Conservation (phyloP, 352 stramenopile species). For the Pilasporangium apinafurcum region DNA sequence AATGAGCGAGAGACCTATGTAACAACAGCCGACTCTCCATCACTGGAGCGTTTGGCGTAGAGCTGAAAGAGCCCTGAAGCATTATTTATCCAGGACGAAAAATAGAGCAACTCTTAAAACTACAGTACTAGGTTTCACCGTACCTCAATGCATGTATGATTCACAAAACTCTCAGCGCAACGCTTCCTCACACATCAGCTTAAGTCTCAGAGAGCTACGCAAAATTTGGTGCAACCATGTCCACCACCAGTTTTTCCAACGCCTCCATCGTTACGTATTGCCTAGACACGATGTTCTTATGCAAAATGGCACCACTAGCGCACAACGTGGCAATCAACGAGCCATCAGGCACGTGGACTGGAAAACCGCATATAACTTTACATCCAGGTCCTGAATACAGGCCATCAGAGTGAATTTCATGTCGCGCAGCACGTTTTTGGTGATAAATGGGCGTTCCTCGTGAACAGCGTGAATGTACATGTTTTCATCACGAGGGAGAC, state of each 20-base stretch:
- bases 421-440: conserved; percentile 51
- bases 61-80: too few relatives aligned
- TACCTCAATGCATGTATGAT: too few relatives aligned
- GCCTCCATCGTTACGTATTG: conserved; percentile 61
- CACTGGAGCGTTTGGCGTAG: too few relatives aligned
- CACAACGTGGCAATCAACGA: conserved; percentile 43
- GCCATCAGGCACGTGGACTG: conserved; percentile 37
- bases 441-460: conserved; percentile 38
- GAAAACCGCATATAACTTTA: conserved; percentile 67
- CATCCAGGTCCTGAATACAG: conserved; percentile 22
- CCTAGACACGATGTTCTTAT: conserved; percentile 42
- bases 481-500: conserved; percentile 33
- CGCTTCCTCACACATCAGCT: too few relatives aligned
- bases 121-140: too few relatives aligned
- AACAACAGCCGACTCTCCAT: too few relatives aligned
- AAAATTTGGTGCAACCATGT: conserved; percentile 13
- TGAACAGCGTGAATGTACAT: conserved; percentile 50
- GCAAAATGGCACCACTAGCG: conserved; percentile 25
- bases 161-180: too few relatives aligned
- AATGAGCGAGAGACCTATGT: too few relatives aligned
- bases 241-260: conserved; percentile 37
- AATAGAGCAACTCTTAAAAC: too few relatives aligned
- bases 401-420: conserved; percentile 50
- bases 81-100: too few relatives aligned
- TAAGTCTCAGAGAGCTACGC: too few relatives aligned